Percentiles rank a stretch among this genome's conserved stretches.
Conservation (phyloP, 75 land plant genomes). For the Cunninghamia lanceolata region DNA sequence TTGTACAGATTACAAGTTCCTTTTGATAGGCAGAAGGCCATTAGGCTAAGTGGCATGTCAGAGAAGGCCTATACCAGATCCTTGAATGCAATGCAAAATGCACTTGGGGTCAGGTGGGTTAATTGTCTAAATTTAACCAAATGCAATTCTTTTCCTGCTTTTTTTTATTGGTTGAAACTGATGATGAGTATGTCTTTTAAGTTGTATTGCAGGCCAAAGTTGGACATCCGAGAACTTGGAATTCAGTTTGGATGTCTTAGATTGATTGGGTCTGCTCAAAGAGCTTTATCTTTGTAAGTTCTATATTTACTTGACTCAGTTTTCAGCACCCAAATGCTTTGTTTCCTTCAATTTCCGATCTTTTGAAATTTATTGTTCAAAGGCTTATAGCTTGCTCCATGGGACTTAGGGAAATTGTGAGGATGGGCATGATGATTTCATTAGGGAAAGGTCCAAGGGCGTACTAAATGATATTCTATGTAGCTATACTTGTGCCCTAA, state of each 20-base stretch:
- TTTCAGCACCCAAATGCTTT: not conserved
- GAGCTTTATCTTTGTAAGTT: conserved; percentile 70
- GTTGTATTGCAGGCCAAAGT: conserved; percentile 43
- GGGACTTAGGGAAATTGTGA: not conserved
- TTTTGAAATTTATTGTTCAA: not conserved
- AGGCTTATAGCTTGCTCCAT: too few relatives aligned
- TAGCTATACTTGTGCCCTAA: not conserved
- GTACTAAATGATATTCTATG: not conserved
- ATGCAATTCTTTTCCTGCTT: not conserved
- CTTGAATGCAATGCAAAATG: conserved; percentile 76
- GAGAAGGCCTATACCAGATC: conserved; percentile 93
- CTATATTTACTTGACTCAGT: not conserved
- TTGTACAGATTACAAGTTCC: conserved; percentile 48
- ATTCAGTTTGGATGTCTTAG: conserved; percentile 95
- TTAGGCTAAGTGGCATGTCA: conserved; percentile 81
- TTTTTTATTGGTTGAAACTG: not conserved
- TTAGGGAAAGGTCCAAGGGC: not conserved
- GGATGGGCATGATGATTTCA: not conserved
- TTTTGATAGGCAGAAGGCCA: conserved; percentile 65
- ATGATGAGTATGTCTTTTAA: not conserved
- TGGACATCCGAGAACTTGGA: conserved; percentile 80
- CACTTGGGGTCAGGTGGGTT: conserved; percentile 77
- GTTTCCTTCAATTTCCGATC: not conserved
- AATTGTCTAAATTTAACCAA: not conserved
- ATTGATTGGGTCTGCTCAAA: conserved; percentile 68